Percentiles rank a stretch among this genome's conserved stretches.
Evolutionary conservation across 2,329 filamentous ascomycete species (phyloP).

Genomic region (Fusarium buharicum): DNA sequence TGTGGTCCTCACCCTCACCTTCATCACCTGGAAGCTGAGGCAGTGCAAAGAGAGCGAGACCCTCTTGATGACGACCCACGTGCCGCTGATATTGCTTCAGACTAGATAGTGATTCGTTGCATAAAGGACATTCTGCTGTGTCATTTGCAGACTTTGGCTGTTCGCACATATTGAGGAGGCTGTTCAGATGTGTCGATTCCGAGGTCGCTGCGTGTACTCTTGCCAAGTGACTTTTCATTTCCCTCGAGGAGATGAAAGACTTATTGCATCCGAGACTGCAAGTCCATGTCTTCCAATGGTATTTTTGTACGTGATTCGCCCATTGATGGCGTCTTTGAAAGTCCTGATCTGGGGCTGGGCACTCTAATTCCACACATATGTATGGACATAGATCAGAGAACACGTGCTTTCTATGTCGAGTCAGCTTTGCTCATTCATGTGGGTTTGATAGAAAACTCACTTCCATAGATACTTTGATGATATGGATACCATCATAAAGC

Average conservation of each 20-base stretch:
- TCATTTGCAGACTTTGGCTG: fast-evolving
- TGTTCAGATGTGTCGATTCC: fast-evolving
- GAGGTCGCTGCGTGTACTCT: neutral
- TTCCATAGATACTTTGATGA: neutral
- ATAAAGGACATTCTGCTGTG: neutral
- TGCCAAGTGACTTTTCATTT: fast-evolving
- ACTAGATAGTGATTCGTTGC: fast-evolving
- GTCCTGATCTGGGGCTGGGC: neutral
- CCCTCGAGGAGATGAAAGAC: fast-evolving
- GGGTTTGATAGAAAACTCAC: fast-evolving
- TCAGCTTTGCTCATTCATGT: fast-evolving
- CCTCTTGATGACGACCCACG: constrained; percentile 4
- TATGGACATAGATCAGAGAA: constrained; percentile 2
- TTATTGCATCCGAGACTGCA: neutral
- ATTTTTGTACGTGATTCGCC: neutral
- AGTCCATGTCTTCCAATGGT: neutral
- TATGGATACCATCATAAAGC: neutral
- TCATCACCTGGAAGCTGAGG: neutral
- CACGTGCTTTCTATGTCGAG: neutral
- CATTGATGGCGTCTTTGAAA: neutral
- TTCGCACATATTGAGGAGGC: neutral
- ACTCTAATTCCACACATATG: neutral
- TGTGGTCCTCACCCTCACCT: neutral
- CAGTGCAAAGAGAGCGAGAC: constrained; percentile 8
- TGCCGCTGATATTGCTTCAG: neutral